Percentiles rank a stretch among this genome's conserved stretches.
These are phyloP conservation scores for Ustilago tritici DNA, from an alignment of 1,284 basidiomycete species.

Conservation along the genomic window DNA sequence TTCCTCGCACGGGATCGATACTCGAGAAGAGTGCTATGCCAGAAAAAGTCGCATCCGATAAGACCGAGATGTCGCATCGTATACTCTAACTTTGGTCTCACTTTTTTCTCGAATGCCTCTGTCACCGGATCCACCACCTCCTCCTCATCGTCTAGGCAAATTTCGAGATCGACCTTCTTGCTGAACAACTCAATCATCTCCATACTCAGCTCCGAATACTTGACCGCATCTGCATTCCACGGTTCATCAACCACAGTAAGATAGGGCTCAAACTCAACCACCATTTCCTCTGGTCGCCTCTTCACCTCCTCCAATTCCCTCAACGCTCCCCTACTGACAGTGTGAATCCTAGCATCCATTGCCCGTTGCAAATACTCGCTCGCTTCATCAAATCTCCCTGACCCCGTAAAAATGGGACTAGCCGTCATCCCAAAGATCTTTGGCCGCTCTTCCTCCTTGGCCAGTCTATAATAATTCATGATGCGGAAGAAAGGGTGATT, in stretches of 20 bases:
- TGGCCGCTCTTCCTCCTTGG: slow-evolving; percentile 24
- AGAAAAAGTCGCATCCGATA: slow-evolving; percentile 52
- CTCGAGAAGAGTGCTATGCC: slow-evolving; percentile 45
- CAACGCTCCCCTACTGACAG: slow-evolving; percentile 25
- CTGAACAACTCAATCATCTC: slow-evolving; percentile 26
- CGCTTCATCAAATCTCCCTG: slow-evolving; percentile 28
- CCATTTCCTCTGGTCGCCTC: slow-evolving; percentile 44
- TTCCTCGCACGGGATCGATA: slow-evolving; percentile 30
- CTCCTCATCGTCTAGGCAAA: slow-evolving; percentile 8
- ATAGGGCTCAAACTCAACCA: slow-evolving; percentile 53
- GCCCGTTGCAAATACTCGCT: slow-evolving; percentile 34
- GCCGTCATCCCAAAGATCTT: slow-evolving; percentile 65
- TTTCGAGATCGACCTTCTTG: not conserved
- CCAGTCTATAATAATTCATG: slow-evolving; percentile 55
- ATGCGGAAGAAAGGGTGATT: slow-evolving; percentile 53
- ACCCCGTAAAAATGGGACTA: slow-evolving; percentile 44
- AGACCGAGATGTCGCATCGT: slow-evolving; percentile 42
- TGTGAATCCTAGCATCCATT: slow-evolving; percentile 54
- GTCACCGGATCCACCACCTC: slow-evolving; percentile 15
- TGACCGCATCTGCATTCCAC: not conserved
- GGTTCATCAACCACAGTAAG: slow-evolving; percentile 19
- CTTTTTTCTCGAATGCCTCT: slow-evolving; percentile 31
- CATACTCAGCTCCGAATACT: slow-evolving; percentile 13
- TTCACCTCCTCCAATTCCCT: slow-evolving; percentile 40
- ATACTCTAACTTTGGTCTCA: slow-evolving; percentile 47